A percentile compares a stretch with the other conserved stretches of the same genome.
Conservation (phyloP, 371 early-diverging fungal species). For the Mucor lusitanicus region DNA sequence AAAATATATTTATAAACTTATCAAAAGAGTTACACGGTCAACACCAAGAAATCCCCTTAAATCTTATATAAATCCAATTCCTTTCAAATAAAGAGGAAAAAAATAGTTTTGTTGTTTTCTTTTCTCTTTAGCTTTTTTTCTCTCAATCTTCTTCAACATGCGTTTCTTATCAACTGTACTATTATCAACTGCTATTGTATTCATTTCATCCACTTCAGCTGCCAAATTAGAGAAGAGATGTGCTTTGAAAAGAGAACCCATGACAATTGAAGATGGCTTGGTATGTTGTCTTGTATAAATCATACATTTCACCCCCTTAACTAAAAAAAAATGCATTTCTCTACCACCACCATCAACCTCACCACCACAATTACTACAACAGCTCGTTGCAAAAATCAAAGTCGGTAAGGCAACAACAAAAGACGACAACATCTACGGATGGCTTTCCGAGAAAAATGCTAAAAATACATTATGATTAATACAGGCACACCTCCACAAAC, state of each 20-base stretch:
- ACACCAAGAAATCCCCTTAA: not conserved
- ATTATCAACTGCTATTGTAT: conserved; percentile 13
- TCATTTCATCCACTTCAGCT: conserved; percentile 12
- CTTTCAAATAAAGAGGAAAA: not conserved
- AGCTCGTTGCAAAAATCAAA: conserved; percentile 30
- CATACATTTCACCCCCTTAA: not conserved
- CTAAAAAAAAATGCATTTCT: not conserved
- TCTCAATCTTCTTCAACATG: conserved; percentile 5
- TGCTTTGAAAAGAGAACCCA: conserved; percentile 30
- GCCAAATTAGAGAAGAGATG: conserved; percentile 27
- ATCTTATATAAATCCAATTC: conserved; percentile 1
- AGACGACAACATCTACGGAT: not conserved
- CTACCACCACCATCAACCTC: not conserved
- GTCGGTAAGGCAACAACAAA: conserved; percentile 24
- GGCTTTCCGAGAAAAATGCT: conserved; percentile 7
- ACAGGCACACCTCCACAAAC: conserved; percentile 44
- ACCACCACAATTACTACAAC: not conserved
- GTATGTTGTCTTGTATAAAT: conserved; percentile 22
- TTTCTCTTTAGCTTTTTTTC: not conserved
- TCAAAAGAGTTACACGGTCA: not conserved
- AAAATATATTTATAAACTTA: not conserved
- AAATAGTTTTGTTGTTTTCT: not conserved
- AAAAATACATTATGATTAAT: not conserved
- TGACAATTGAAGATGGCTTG: conserved; percentile 42
- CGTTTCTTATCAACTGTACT: conserved; percentile 20